Evolutionary conservation across 1,284 basidiomycete genomes (phyloP).

Genomic region (Phylloporus sp.): DNA sequence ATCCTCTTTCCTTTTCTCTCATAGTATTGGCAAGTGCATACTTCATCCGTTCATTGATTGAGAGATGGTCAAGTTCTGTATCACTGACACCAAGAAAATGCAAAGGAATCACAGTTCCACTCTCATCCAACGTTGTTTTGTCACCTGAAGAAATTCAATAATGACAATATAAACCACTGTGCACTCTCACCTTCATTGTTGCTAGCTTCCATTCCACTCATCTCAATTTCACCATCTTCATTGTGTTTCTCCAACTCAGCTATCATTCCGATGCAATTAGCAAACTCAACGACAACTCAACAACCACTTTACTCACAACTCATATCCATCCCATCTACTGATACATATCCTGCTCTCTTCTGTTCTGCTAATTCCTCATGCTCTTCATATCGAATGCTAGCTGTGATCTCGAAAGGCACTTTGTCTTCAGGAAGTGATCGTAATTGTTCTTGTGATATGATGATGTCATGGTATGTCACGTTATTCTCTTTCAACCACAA

Average conservation of each 20-base stretch:
- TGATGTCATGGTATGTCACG: not conserved
- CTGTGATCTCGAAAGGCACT: not conserved
- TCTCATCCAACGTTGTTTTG: not conserved
- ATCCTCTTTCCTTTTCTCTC: not conserved
- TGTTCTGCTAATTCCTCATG: not conserved
- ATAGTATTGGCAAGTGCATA: not conserved
- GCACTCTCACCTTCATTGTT: no score
- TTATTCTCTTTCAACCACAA: not conserved
- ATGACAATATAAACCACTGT: no score
- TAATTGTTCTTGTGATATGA: not conserved
- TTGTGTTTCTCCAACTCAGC: no score
- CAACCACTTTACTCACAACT: not conserved
- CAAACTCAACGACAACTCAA: not conserved
- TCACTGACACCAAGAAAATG: not conserved
- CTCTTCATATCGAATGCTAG: not conserved
- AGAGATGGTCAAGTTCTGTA: not conserved
- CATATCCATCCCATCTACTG: not conserved
- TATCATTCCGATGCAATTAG: not conserved
- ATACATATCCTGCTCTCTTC: not conserved
- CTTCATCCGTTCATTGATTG: not conserved
- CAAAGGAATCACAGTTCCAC: not conserved
- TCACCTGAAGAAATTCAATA: no score
- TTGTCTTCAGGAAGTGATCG: not conserved
- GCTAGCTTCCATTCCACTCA: no score
- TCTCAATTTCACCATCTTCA: no score